Evolutionary conservation across 495 filamentous ascomycete species (phyloP), one percentile per base, ranked within the genome.

Genomic region (Talaromyces thailandensis): DNA sequence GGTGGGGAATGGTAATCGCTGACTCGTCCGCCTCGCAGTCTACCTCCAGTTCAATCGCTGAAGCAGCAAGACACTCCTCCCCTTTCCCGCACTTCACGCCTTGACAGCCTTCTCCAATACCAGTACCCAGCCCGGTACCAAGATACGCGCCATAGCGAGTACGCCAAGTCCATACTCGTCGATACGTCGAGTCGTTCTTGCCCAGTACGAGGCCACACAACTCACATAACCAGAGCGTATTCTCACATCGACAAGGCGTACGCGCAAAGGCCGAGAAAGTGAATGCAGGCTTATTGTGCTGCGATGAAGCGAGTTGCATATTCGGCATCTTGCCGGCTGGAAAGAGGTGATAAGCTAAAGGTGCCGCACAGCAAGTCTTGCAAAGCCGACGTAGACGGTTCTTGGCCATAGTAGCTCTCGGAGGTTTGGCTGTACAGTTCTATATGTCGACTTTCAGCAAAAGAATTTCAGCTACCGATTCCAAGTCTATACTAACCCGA

Each of bases 381-480:
- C 92, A 96, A 3, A 96, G 84, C 4, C 92, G 85, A 40, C 92
- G 87, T 65, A 92, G 86, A 24, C 92, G 86, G 63, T 82, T 80
- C 58, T 80, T 84, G 26, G 93, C 81, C 11, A 80, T 76, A 24
- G 77, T 71, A 7, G 77, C 73, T 1, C 84, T 79, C 0, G 90
- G 90, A 0, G 87, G 84, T 74, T 96, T 94, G 67, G 86, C 84
- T 14, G 86, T 88, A 75, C 92, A 96, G 66, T 96, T 96, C 90
- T 95, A 65, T 21, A n/a, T 52, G 24, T 62, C 59, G 11, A 52
- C 0, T 14, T 9, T 48, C 2, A 55, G 21, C 9, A 16, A 26
- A 31, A 11, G 6, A 37, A 55, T 5, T n/a, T 60, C 18, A 23
- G 23, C 16, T 1, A 1, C 2, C 2, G 1, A 35, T 12, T 21